Conservation (phyloP, 768 basidiomycete species). For the Boletus sensibilis region DNA sequence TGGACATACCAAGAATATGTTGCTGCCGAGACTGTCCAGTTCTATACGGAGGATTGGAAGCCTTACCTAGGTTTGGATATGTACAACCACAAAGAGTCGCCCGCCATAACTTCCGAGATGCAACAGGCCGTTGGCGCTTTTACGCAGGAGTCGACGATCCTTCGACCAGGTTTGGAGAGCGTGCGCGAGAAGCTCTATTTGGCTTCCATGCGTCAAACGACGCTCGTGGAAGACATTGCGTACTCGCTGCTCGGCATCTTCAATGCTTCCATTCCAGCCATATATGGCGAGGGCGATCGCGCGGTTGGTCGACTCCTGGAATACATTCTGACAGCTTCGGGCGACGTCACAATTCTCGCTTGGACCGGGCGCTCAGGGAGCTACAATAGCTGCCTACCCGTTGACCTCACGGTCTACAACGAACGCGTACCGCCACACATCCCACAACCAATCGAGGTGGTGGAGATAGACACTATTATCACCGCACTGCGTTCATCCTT, state of each 20-base stretch:
- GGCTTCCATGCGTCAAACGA: constrained; percentile 2
- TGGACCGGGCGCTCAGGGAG: neutral
- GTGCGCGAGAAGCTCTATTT: constrained; percentile 13
- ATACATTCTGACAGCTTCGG: constrained; percentile 1
- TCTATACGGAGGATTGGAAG: constrained; percentile 14
- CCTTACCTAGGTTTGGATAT: neutral
- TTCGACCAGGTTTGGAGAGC: neutral
- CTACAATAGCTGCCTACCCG: constrained; percentile 4
- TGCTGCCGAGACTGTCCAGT: neutral
- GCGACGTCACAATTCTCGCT: constrained; percentile 1
- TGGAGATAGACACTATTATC: neutral
- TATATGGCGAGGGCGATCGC: constrained; percentile 8
- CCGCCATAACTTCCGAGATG: constrained; percentile 2
- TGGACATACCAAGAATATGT: constrained; percentile 17
- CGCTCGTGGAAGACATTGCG: constrained; percentile 4
- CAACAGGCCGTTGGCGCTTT: neutral
- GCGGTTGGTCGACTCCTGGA: constrained; percentile 10
- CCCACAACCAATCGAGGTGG: neutral
- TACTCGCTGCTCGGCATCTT: constrained; percentile 13
- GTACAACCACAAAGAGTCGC: constrained; percentile 7
- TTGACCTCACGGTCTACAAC: constrained; percentile 1
- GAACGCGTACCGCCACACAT: neutral
- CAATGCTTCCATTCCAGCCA: neutral
- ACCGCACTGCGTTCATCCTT: neutral
- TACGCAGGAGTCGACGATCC: neutral